Evolutionary conservation across 2,329 filamentous ascomycete genomes (phyloP).

Genomic region (Aspergillus chevalieri): DNA sequence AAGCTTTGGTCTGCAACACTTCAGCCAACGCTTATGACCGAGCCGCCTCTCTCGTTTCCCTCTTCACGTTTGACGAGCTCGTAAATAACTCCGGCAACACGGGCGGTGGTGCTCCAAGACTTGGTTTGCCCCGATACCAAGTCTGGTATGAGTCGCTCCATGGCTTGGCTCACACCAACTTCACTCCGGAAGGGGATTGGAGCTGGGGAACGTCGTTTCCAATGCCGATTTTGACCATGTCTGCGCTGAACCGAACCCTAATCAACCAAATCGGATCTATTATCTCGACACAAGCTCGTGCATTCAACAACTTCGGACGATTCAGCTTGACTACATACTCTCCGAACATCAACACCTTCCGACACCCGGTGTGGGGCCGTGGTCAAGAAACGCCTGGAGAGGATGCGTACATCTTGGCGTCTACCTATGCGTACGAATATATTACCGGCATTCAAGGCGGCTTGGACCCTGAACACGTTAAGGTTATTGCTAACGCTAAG

Average conservation of each 20-base stretch:
- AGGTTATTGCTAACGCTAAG: conserved; percentile 51
- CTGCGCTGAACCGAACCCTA: conserved; percentile 59
- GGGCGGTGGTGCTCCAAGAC: conserved; percentile 47
- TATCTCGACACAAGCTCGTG: conserved; percentile 54
- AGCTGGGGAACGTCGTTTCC: conserved; percentile 61
- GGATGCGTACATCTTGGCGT: conserved; percentile 45
- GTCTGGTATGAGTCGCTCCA: conserved; percentile 58
- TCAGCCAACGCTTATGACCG: conserved; percentile 36
- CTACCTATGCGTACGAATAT: conserved; percentile 48
- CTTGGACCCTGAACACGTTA: conserved; percentile 29
- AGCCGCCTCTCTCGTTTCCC: conserved; percentile 45
- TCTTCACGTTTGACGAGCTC: conserved; percentile 50
- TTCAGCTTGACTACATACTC: conserved; percentile 40
- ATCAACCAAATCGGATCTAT: conserved; percentile 52
- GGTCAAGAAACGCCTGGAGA: conserved; percentile 58
- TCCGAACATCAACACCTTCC: conserved; percentile 62
- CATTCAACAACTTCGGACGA: conserved; percentile 56
- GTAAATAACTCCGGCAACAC: conserved; percentile 49
- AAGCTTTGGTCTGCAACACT: conserved; percentile 48
- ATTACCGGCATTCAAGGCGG: conserved; percentile 51
- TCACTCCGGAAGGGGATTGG: conserved; percentile 48
- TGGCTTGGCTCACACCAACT: conserved; percentile 56
- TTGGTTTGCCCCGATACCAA: conserved; percentile 54
- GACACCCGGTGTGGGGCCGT: conserved; percentile 58
- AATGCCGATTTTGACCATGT: conserved; percentile 56